Evolutionary conservation across 495 filamentous ascomycete species (phyloP), one percentile per base, ranked within the genome.

Genomic region (Aspergillus haitiensis): DNA sequence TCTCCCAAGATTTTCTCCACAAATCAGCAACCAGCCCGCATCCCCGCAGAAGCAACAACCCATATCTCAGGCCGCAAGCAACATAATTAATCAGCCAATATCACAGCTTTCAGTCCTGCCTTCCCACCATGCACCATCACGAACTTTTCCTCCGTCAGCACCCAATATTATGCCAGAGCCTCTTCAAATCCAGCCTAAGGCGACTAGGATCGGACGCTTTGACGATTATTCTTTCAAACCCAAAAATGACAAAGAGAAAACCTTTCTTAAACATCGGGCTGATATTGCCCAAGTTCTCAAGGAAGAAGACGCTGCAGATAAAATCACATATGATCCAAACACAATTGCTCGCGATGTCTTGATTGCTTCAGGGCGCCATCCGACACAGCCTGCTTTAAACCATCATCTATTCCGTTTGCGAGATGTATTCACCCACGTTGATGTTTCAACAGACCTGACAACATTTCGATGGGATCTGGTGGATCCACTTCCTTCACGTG

Each of bases 401-500:
- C 70, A 75, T 45, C 88, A 89, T 70, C 70, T 90, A 16, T 69
- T 80, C 5, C 45, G 64, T 7, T 60, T 89, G 3, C 77, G 71
- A 18, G 60, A 70, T 5, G 70, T 59, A 4, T 74, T 86, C 35
- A 37, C 57, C 5, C 63, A 68, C n/a, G 66, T 86, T 2, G 72
- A 74, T 54, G 52, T 60, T 39, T 64, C 66, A 11, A 72, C 76
- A 8, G 86, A 91, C 67, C 64, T 91, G 11, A 68, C 69, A n/a
- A 89, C 85, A 0, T 74, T 91, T 21, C 71, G 79, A 34, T 91
- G 88, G 88, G 87, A 89, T 69, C 49, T 88, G 13, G 75, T 91
- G 3, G 88, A 90, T 67, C 48, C 59, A 1, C 37, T 47, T 11
- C 40, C 46, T 13, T 21, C 62, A 64, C 67, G 63, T 65, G 65